phyloP scores from a whole-genome alignment of 305 asterid genomes.

The Fraxinus albicans region DNA sequence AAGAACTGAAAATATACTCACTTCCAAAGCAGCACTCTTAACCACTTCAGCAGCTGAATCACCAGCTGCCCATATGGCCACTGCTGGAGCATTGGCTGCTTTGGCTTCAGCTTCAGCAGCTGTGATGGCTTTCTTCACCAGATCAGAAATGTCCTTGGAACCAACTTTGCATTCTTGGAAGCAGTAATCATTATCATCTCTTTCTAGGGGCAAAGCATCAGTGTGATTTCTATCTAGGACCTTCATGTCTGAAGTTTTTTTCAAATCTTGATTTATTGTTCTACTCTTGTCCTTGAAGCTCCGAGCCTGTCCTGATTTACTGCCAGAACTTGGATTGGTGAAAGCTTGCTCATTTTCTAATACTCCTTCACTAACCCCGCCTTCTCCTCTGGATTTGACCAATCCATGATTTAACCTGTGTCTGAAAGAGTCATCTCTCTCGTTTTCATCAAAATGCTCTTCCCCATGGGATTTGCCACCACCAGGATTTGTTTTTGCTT shows the following conservation, averaged over 20 bases:
- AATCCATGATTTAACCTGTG: slow-evolving; percentile 62
- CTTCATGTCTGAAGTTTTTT: slow-evolving; percentile 51
- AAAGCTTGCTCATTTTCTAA: slow-evolving; percentile 62
- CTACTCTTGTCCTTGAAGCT: slow-evolving; percentile 56
- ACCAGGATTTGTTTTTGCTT: slow-evolving; percentile 54
- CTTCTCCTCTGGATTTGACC: slow-evolving; percentile 62
- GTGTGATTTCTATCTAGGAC: slow-evolving; percentile 32
- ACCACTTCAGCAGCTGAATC: slow-evolving; percentile 99
- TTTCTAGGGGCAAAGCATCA: slow-evolving; percentile 49
- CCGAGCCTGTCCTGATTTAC: slow-evolving; percentile 64
- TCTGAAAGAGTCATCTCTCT: slow-evolving; percentile 67
- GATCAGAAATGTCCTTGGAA: slow-evolving; percentile 65
- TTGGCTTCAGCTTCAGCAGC: slow-evolving; percentile 99
- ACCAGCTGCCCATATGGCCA: slow-evolving; percentile 88
- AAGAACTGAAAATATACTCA: slow-evolving; percentile 29
- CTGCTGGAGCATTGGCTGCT: slow-evolving; percentile 84
- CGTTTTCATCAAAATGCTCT: slow-evolving; percentile 72
- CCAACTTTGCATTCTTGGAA: slow-evolving; percentile 87
- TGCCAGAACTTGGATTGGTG: slow-evolving; percentile 72
- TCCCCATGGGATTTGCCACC: slow-evolving; percentile 63
- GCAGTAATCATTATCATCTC: slow-evolving; percentile 89
- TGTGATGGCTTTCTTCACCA: slow-evolving; percentile 82
- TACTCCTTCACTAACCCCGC: slow-evolving; percentile 64
- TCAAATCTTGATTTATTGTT: slow-evolving; percentile 49
- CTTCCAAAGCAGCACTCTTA: slow-evolving; percentile 92